Conservation (phyloP, 1,284 basidiomycete species). For the Polyporus tsugae region DNA sequence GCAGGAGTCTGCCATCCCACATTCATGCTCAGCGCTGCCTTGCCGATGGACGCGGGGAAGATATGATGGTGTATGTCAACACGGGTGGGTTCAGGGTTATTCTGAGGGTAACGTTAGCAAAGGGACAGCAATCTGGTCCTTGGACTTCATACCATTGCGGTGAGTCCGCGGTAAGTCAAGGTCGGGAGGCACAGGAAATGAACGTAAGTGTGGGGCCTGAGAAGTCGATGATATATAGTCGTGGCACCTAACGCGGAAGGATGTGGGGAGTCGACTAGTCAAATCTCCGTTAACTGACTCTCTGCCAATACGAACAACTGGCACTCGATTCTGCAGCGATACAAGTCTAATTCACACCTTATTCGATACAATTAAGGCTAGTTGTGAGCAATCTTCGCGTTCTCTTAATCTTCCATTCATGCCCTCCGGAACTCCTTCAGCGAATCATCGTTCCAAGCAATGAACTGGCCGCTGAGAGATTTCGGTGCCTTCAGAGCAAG, state of each 20-base stretch:
- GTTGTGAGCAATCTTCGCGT: conserved; percentile 6
- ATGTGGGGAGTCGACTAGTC: neutral
- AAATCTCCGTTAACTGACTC: neutral
- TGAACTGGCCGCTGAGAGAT: conserved; percentile 74
- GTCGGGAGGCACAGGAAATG: neutral
- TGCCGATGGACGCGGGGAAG: conserved; percentile 58
- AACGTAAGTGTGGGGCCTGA: neutral
- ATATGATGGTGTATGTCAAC: conserved; percentile 81
- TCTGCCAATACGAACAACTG: neutral
- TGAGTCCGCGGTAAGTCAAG: neutral
- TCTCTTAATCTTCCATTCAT: conserved; percentile 11
- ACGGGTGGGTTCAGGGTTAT: conserved; percentile 35
- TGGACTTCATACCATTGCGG: conserved; percentile 8
- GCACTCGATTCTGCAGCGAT: neutral
- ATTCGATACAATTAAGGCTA: conserved; percentile 3
- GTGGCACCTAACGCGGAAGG: neutral
- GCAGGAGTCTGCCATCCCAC: conserved; percentile 68
- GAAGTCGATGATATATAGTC: neutral
- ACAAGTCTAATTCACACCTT: conserved; percentile 4
- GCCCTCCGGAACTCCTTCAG: conserved; percentile 58
- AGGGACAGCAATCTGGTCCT: neutral
- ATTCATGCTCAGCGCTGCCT: conserved; percentile 46
- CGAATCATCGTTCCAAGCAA: conserved; percentile 74
- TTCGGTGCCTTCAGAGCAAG: conserved; percentile 66
- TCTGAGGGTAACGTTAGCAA: neutral